phyloP scores from a whole-genome alignment of 2,329 filamentous ascomycete genomes.

The Microcyclospora pomicola region DNA sequence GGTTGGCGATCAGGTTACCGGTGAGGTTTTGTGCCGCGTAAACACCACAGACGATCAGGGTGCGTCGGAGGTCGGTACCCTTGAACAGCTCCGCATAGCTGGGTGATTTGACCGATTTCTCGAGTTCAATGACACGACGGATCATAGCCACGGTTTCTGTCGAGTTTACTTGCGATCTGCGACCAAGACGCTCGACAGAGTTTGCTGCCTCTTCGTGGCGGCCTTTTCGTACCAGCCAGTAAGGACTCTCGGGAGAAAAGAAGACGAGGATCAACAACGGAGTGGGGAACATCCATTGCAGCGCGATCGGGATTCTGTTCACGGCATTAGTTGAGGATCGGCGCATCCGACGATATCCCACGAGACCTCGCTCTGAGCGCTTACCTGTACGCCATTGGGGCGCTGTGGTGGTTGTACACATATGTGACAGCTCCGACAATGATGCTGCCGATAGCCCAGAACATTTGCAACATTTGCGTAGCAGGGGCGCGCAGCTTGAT shows the following conservation, averaged over 20 bases:
- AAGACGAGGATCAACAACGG: constrained; percentile 40
- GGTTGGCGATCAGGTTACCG: constrained; percentile 49
- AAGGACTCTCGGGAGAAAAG: constrained; percentile 38
- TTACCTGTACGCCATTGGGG: constrained; percentile 31
- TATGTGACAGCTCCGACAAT: constrained; percentile 47
- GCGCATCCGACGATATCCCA: constrained; percentile 2
- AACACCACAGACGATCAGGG: constrained; percentile 42
- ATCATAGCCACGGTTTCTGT: constrained; percentile 44
- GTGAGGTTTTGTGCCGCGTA: constrained; percentile 49
- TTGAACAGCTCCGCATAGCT: constrained; percentile 40
- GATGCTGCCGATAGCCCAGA: constrained; percentile 49
- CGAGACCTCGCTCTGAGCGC: constrained; percentile 9
- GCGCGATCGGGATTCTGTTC: constrained; percentile 38
- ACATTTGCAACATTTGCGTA: constrained; percentile 53
- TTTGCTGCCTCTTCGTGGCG: constrained; percentile 31
- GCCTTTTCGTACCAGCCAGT: constrained; percentile 42
- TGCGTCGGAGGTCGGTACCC: constrained; percentile 41
- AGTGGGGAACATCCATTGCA: constrained; percentile 47
- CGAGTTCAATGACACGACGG: constrained; percentile 43
- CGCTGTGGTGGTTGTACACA: constrained; percentile 30
- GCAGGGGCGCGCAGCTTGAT: constrained; percentile 42
- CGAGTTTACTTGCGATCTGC: constrained; percentile 25
- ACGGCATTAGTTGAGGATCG: constrained; percentile 2
- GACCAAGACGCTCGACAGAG: constrained; percentile 38
- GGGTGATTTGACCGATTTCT: constrained; percentile 35